phyloP scores from a whole-genome alignment of 2,329 filamentous ascomycete genomes.

The Reticulascus tulasneorum region DNA sequence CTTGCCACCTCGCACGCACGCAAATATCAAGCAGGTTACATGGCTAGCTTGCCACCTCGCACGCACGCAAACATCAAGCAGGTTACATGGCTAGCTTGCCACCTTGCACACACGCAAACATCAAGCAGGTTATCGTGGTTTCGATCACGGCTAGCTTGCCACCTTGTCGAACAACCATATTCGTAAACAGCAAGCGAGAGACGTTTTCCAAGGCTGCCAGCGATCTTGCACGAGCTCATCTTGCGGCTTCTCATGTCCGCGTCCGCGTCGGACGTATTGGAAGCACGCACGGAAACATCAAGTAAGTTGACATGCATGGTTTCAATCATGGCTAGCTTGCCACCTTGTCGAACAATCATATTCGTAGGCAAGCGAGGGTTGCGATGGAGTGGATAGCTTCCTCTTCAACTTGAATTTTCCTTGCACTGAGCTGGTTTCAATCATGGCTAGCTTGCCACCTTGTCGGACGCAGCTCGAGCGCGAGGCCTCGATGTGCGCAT shows the following conservation, averaged over 20 bases:
- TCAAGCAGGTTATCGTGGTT: no score
- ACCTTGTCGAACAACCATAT: no score
- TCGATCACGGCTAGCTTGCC: no score
- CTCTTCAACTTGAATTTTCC: slow-evolving; percentile 77
- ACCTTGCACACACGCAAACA: no score
- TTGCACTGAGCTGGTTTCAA: slow-evolving; percentile 76
- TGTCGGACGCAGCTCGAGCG: slow-evolving; percentile 88
- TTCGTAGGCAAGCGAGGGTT: slow-evolving; percentile 74
- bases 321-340: slow-evolving; percentile 62
- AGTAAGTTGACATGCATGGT: slow-evolving; percentile 73
- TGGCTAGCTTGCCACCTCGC: no score
- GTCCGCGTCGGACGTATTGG: slow-evolving; percentile 86
- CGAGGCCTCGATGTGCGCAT: slow-evolving; percentile 84
- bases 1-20: no score
- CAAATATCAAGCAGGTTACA: no score
- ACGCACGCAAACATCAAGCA: no score
- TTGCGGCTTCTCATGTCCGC: slow-evolving; percentile 70
- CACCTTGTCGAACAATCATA: slow-evolving; percentile 76
- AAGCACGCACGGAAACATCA: slow-evolving; percentile 76
- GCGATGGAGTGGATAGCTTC: slow-evolving; percentile 83
- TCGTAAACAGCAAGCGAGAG: no score
- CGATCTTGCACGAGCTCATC: slow-evolving; percentile 70
- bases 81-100: no score
- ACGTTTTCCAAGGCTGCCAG: slow-evolving; percentile 84
- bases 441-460: no score